A percentile compares a stretch with the other conserved stretches of the same genome.
phyloP scores from a whole-genome alignment of 1,284 basidiomycete genomes.

The Blastosporella zonata region DNA sequence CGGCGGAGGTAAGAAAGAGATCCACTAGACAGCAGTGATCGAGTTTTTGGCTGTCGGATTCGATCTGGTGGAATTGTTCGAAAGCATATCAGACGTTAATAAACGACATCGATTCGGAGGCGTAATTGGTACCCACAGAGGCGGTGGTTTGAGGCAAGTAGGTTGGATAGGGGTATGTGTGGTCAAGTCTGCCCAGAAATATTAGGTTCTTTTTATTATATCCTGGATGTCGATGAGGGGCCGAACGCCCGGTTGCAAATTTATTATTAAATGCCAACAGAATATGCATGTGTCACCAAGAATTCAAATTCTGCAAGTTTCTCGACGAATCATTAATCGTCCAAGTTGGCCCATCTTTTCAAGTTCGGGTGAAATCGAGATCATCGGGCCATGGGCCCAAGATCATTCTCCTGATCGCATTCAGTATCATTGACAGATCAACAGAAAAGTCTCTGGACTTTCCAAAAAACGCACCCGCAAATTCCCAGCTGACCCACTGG shows the following conservation, averaged over 20 bases:
- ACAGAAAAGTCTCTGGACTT: too few relatives aligned
- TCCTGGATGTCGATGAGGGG: conserved; percentile 13
- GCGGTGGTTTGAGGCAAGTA: background rate
- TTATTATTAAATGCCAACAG: conserved; percentile 1
- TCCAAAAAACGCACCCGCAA: too few relatives aligned
- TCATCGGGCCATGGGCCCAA: background rate
- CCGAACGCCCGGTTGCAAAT: conserved; percentile 21
- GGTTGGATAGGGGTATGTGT: conserved; percentile 3
- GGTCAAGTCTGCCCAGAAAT: conserved; percentile 1
- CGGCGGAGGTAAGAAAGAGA: conserved; percentile 65
- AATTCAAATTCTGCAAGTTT: conserved; percentile 9
- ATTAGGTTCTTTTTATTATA: conserved; percentile 20
- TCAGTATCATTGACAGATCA: conserved; percentile 9
- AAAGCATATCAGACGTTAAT: conserved; percentile 29
- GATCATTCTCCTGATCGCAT: conserved; percentile 1
- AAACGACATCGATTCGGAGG: background rate
- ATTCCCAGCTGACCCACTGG: too few relatives aligned
- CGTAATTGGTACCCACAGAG: conserved; percentile 4
- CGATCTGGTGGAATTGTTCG: conserved; percentile 26
- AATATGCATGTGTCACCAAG: conserved; percentile 9
- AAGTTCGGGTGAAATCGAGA: conserved; percentile 8
- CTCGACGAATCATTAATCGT: conserved; percentile 4
- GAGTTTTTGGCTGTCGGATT: conserved; percentile 28
- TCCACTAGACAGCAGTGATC: conserved; percentile 33
- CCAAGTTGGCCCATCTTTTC: too few relatives aligned